Evolutionary conservation across 768 basidiomycete species (phyloP).

Genomic region (Russula compacta): DNA sequence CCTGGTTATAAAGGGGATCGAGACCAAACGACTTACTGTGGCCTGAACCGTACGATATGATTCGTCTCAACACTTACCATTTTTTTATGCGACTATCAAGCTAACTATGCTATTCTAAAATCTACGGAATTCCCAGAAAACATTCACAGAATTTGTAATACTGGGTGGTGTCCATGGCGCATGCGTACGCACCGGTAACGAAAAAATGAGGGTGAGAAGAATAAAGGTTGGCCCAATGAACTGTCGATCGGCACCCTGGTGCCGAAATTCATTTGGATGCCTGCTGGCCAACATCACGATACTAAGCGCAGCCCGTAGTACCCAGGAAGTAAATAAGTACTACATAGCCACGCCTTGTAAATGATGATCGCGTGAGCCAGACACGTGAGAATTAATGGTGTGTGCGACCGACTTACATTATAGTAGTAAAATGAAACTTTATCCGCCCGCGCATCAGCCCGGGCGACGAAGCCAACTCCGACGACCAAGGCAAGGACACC

Average conservation of each 20-base stretch:
- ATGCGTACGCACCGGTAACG: too few species aligned
- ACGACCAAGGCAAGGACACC: slow-evolving; percentile 28
- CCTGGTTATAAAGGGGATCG: too few species aligned
- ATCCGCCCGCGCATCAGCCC: slow-evolving; percentile 13
- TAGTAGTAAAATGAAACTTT: slow-evolving; percentile 21
- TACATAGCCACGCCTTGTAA: slow-evolving; percentile 16
- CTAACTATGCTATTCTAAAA: too few species aligned
- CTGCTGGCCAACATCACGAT: neutral
- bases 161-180: too few species aligned
- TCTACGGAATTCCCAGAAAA: too few species aligned
- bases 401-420: slow-evolving; percentile 10
- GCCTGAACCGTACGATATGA: too few species aligned
- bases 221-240: neutral
- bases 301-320: slow-evolving; percentile 10
- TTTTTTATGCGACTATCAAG: too few species aligned
- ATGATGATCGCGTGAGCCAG: neutral
- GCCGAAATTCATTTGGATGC: neutral
- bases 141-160: too few species aligned
- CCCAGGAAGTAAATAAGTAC: slow-evolving; percentile 15
- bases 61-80: too few species aligned
- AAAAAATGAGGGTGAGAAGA: too few species aligned
- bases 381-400: neutral
- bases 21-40: too few species aligned
- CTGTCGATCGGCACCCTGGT: neutral
- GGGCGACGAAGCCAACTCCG: slow-evolving; percentile 19